A percentile compares a stretch with the other conserved stretches of the same genome.
Evolutionary conservation across 2,329 filamentous ascomycete genomes (phyloP).

Genomic region (Aureobasidium zeae): DNA sequence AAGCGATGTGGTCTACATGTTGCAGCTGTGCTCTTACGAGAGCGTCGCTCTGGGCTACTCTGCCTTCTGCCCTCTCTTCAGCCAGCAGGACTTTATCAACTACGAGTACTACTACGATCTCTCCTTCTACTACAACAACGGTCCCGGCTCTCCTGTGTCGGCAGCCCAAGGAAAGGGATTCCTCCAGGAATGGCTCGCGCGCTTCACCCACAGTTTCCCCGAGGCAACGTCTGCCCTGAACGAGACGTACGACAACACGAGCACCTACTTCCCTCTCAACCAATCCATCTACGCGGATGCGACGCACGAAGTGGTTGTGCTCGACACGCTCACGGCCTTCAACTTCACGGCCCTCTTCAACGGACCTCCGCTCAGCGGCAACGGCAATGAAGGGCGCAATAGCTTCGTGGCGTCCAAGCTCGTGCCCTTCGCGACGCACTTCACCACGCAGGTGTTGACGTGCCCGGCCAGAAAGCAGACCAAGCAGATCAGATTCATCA

Average conservation of each 20-base stretch:
- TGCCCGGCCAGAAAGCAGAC: constrained; percentile 9
- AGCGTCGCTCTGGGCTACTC: constrained; percentile 13
- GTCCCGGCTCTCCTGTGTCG: constrained; percentile 7
- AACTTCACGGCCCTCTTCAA: constrained; percentile 11
- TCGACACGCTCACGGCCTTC: constrained; percentile 11
- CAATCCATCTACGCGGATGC: constrained; percentile 15
- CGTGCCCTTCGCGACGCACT: constrained; percentile 14
- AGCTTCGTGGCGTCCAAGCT: constrained; percentile 10
- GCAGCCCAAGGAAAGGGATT: constrained; percentile 12
- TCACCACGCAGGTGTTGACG: constrained; percentile 11
- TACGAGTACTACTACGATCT: constrained; percentile 15
- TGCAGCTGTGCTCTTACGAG: constrained; percentile 12
- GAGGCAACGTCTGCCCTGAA: constrained; percentile 1
- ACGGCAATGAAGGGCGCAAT: constrained; percentile 6
- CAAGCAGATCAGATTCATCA: constrained; percentile 12
- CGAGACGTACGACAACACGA: constrained; percentile 6
- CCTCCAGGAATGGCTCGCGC: constrained; percentile 11
- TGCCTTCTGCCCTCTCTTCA: constrained; percentile 10
- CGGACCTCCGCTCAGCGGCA: constrained; percentile 1
- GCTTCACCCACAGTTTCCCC: constrained; percentile 14
- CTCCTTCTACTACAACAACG: constrained; percentile 15
- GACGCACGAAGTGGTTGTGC: constrained; percentile 11
- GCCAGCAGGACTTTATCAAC: constrained; percentile 11
- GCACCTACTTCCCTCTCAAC: constrained; percentile 11
- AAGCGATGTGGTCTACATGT: constrained; percentile 2